These are phyloP conservation scores for Fusarium anguioides DNA, from an alignment of 2,329 filamentous ascomycete genomes.

Conservation along the genomic window DNA sequence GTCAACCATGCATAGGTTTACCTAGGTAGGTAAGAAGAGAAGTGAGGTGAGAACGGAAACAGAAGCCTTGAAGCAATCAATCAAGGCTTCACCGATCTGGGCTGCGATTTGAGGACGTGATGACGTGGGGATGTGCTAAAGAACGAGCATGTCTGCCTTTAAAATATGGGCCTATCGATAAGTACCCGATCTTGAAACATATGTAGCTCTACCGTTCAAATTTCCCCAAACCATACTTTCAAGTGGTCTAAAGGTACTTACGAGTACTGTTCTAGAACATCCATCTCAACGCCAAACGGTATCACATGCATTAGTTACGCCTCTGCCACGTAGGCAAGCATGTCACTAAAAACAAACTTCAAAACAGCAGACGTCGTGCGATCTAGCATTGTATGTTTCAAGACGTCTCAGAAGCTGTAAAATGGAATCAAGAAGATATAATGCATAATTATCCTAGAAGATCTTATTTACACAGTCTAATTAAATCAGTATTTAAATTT, in stretches of 20 bases:
- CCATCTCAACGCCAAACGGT: not conserved
- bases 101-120: conserved; percentile 26
- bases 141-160: conserved; percentile 25
- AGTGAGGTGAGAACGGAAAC: not conserved
- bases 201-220: not conserved
- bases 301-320: conserved; percentile 27
- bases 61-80: conserved; percentile 9
- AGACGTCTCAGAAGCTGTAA: not conserved
- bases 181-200: not conserved
- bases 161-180: conserved; percentile 22
- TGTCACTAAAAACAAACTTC: not conserved
- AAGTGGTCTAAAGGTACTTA: not conserved
- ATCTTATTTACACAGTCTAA: not conserved
- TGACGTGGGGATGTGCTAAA: conserved; percentile 33
- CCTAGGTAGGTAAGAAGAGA: no score
- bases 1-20: not conserved
- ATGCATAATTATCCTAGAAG: no score
- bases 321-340: conserved; percentile 14
- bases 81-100: conserved; percentile 23
- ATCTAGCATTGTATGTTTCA: not conserved
- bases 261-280: conserved; percentile 18
- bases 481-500: not conserved
- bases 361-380: not conserved
- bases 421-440: not conserved
- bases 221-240: not conserved